phyloP scores from a whole-genome alignment of 2,329 filamentous ascomycete genomes.

The Penicillium frequentans region DNA sequence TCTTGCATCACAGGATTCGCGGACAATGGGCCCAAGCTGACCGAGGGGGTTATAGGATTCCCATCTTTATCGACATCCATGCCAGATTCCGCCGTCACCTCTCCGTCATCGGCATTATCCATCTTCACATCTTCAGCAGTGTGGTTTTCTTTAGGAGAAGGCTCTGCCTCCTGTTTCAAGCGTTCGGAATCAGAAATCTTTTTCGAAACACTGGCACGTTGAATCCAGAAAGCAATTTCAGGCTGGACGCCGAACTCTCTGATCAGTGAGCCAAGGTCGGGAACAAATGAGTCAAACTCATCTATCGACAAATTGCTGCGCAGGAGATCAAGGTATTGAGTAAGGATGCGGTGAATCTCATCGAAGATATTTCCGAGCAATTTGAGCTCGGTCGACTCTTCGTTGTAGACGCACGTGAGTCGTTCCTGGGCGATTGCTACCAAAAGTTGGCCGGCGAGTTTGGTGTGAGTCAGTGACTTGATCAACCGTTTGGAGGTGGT shows the following conservation, averaged over 20 bases:
- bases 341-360: constrained; percentile 80
- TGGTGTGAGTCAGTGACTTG: constrained; percentile 73
- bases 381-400: constrained; percentile 81
- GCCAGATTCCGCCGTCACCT: constrained; percentile 19
- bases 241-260: constrained; percentile 76
- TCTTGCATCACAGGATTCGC: constrained; percentile 72
- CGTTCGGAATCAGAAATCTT: constrained; percentile 53
- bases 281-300: constrained; percentile 77
- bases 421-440: constrained; percentile 88
- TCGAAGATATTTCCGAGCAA: constrained; percentile 85
- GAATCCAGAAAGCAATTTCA: constrained; percentile 80
- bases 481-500: constrained; percentile 78
- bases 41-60: constrained; percentile 9
- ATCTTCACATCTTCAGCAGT: constrained; percentile 35
- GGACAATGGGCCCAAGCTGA: constrained; percentile 45
- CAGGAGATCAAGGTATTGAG: constrained; percentile 86
- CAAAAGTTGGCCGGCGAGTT: constrained; percentile 78
- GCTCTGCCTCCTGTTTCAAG: constrained; percentile 28
- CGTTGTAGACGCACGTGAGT: constrained; percentile 78
- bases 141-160: constrained; percentile 25
- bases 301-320: constrained; percentile 73
- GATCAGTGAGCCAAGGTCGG: constrained; percentile 72
- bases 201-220: constrained; percentile 70
- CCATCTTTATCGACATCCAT: constrained; percentile 40
- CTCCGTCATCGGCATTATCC: constrained; percentile 34